Evolutionary conservation across 1,284 basidiomycete genomes (phyloP), one percentile per base, ranked within the genome.

Genomic region (Apiotrichum laibachii): DNA sequence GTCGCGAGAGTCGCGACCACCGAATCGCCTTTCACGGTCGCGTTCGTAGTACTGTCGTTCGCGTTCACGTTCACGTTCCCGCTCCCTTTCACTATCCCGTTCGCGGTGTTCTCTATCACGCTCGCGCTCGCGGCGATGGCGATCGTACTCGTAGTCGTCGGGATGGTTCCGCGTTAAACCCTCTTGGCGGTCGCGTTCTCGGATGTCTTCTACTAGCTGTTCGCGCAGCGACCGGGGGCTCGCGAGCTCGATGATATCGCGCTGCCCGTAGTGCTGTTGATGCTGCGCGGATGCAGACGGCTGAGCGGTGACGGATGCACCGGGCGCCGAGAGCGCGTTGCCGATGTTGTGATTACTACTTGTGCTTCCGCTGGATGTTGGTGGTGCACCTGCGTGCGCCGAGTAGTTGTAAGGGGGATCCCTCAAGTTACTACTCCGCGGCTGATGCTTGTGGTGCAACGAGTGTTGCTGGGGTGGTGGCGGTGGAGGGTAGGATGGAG

Each of bases 141-240:
- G 34, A 21, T 50, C 49, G 49, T 50, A 50, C 12, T 50, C 49
- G 49, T 49, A 49, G 26, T 34, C 47, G 47, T 37, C 46, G 13
- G 46, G 46, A n/a, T 31, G 26, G 26, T 44, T 44, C 11, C 43
- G 43, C 19, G 16, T 33, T 7, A 49, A 33, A 11, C n/a, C 7
- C 33, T 49, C 47, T 8, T 49, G 31, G 13, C 45, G 45, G 45
- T 46, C 45, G 22, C 45, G 43, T 21, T 44, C 43, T 10, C 43
- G 43, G 19, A 21, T 13, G 21, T 50, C 33, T 19, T 26, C 19
- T 31, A 31, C 26, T 10, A 50, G 31, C 8, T 50, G 19, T 3
- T n/a, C 19, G 15, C 34, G 49, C 35, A 50, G 22, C 13, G 49
- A 22, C 12, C 22, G 35, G 8, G 49, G 49, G 37, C 49, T 50